These are phyloP conservation scores for Plasmodium ovale DNA, from an alignment of 169 alveolate species.

Conservation along the genomic window DNA sequence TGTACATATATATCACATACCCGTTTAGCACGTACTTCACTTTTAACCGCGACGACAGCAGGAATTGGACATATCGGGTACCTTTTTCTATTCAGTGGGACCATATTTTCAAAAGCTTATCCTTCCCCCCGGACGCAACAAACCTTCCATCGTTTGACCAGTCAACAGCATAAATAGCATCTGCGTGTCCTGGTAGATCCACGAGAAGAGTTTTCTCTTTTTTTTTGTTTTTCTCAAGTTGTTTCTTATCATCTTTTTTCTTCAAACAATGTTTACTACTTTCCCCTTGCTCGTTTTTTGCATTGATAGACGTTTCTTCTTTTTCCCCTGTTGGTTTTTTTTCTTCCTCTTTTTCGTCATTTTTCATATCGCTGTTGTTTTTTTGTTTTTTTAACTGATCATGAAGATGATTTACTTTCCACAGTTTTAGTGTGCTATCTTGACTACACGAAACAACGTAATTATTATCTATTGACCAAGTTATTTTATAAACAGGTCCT, in stretches of 20 bases:
- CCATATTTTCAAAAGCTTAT: conserved; percentile 93
- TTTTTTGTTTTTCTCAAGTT: conserved; percentile 6
- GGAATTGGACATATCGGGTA: too few species aligned
- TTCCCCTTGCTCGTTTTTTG: neutral
- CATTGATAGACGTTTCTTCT: too few species aligned
- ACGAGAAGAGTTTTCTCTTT: conserved; percentile 90
- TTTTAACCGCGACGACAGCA: too few species aligned
- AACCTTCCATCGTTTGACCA: conserved; percentile 98
- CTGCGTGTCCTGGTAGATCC: conserved; percentile 99
- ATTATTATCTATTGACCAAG: conserved; percentile 98
- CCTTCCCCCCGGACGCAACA: conserved; percentile 96
- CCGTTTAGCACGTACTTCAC: too few species aligned
- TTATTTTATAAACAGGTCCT: conserved; percentile 96
- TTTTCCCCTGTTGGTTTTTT: conserved; percentile 54
- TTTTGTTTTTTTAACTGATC: conserved; percentile 18
- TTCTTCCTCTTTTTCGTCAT: conserved; percentile 53
- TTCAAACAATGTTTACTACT: neutral
- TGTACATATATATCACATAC: too few species aligned
- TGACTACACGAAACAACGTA: conserved; percentile 95
- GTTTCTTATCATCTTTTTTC: conserved; percentile 1
- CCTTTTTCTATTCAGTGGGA: conserved; percentile 83
- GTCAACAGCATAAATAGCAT: conserved; percentile 97
- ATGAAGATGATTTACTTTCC: conserved; percentile 91
- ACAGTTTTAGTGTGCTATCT: conserved; percentile 96
- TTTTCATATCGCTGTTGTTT: neutral